Evolutionary conservation across 352 stramenopile genomes (phyloP), one percentile per base, ranked within the genome.

Genomic region (Nothophytophthora sp.): DNA sequence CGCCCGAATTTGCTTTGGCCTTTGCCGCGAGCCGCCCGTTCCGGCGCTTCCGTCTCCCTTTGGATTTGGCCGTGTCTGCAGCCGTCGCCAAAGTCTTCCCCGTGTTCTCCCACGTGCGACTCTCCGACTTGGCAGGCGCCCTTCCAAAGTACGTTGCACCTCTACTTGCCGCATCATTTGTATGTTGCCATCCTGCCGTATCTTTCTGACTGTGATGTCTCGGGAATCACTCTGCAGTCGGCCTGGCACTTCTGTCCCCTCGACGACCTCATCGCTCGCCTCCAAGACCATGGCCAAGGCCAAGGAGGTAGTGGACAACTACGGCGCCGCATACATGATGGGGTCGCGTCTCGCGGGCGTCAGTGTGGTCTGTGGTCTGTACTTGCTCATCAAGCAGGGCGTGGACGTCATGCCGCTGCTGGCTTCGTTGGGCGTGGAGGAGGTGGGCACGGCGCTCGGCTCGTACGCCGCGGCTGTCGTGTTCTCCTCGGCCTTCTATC

Each of bases 301-400:
- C 25, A 90, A 76, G 41, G 65, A 78, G 41, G 74, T 94, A 16
- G 73, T 96, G 8, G 80, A 96, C 76, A 89, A 78, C 53, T 96
- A 96, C 57, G 86, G 86, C 27, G 86, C 86, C 0, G 78, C 82
- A 11, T 96, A 96, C 67, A 93, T 96, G 81, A 92, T 96, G 69
- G 80, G 82, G 38, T 92, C 86, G 28, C 85, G 86, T 7, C 63
- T 93, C 46, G 76, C 83, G 24, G 85, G 86, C 34, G 81, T 96
- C 0, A 53, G 70, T 11, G 84, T 96, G 19, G 82, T 95, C 20
- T 85, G 73, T 19, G 60, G 43, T 6, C 60, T 96, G 7, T 93
- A 96, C 58, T 24, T 73, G 0, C 63, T 90, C 13, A 91, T 96
- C 53, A 82, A 88, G 41, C 76, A 95, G 30, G 86, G 86, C 28